Evolutionary conservation across 1,284 basidiomycete species (phyloP).

Genomic region (Austroboletus novae-zelandiae): DNA sequence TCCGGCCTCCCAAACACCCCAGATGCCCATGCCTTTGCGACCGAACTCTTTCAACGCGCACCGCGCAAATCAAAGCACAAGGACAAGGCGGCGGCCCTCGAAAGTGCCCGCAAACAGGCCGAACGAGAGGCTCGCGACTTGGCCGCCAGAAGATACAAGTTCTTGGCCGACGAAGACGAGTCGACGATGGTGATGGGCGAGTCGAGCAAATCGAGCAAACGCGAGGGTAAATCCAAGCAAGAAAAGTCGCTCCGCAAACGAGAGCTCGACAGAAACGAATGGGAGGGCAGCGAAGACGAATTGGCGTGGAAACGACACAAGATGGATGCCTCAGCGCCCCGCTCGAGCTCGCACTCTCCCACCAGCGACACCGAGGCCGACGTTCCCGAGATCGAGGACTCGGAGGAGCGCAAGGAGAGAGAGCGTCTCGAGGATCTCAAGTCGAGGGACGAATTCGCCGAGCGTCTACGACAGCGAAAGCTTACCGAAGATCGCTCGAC

Average conservation of each 20-base stretch:
- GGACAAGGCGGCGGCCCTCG: constrained; percentile 42
- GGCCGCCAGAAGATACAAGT: constrained; percentile 73
- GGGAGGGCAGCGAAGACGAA: constrained; percentile 89
- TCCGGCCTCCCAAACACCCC: constrained; percentile 80
- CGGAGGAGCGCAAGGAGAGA: constrained; percentile 67
- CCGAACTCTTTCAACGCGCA: constrained; percentile 72
- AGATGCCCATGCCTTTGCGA: constrained; percentile 78
- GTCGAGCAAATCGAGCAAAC: constrained; percentile 47
- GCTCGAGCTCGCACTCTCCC: constrained; percentile 16
- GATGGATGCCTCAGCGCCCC: constrained; percentile 40
- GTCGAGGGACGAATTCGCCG: constrained; percentile 92
- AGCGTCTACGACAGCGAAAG: constrained; percentile 81
- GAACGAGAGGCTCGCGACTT: constrained; percentile 72
- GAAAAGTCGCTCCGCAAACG: constrained; percentile 75
- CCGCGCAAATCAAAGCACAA: constrained; percentile 75
- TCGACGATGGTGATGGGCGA: constrained; percentile 41
- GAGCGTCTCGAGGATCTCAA: constrained; percentile 78
- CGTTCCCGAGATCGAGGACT: constrained; percentile 58
- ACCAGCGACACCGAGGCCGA: constrained; percentile 37
- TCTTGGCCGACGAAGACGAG: constrained; percentile 73
- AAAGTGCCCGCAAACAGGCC: constrained; percentile 55
- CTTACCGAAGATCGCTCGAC: constrained; percentile 92
- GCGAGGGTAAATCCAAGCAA: constrained; percentile 48
- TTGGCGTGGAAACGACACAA: constrained; percentile 64
- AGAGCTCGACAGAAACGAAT: constrained; percentile 75